Percentiles rank a stretch among this genome's conserved stretches.
Evolutionary conservation across 331 rosid species (phyloP).

Genomic region (Prunus yedoensis): DNA sequence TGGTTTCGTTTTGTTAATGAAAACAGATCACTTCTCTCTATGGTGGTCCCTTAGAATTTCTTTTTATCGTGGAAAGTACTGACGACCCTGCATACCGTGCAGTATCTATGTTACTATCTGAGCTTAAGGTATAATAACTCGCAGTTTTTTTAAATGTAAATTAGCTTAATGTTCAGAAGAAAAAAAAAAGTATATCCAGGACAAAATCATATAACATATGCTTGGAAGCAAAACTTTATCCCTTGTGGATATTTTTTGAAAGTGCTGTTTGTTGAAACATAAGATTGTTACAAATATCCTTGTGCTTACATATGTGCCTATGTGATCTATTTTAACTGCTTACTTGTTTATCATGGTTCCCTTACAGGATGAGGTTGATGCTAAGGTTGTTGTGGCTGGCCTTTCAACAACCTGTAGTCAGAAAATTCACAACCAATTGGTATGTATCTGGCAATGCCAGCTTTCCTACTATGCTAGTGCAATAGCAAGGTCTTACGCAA

Average conservation of each 20-base stretch:
- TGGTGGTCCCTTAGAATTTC: conserved; percentile 93
- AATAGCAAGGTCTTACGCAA: conserved; percentile 10
- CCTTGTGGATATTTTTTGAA: conserved; percentile 1
- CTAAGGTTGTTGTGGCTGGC: conserved; percentile 78
- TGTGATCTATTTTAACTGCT: not conserved
- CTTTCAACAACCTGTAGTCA: conserved; percentile 95
- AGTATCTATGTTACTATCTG: conserved; percentile 57
- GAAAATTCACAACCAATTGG: conserved; percentile 97
- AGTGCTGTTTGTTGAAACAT: not conserved
- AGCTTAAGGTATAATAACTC: conserved; percentile 56
- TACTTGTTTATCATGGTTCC: conserved; percentile 3
- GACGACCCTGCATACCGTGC: conserved; percentile 87
- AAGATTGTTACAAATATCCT: not conserved
- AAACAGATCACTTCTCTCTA: conserved; percentile 90
- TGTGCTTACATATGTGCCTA: not conserved
- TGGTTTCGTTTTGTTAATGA: conserved; percentile 24
- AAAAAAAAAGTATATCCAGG: not conserved
- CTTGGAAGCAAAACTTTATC: not conserved
- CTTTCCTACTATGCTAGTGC: conserved; percentile 21
- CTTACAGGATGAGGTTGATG: conserved; percentile 74
- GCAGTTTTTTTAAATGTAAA: not conserved
- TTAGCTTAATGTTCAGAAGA: too few relatives aligned
- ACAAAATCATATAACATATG: not conserved
- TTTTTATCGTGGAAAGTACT: conserved; percentile 79
- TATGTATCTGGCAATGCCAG: conserved; percentile 23